Percentiles rank a stretch among this genome's conserved stretches.
These are phyloP conservation scores for Ambrosia trifida DNA, from an alignment of 129 eudicot species.

Conservation along the genomic window DNA sequence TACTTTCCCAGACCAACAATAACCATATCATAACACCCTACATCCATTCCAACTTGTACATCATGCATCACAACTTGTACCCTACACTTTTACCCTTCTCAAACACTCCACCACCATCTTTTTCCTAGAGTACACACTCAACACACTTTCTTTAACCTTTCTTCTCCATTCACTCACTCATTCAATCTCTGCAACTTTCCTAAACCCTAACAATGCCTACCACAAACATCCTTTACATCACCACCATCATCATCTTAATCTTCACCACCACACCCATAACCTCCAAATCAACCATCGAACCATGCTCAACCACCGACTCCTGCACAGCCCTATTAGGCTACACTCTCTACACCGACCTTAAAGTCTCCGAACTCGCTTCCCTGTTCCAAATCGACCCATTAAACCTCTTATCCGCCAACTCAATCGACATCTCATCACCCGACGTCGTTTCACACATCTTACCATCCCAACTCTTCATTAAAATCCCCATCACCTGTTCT, in stretches of 20 bases:
- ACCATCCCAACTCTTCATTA: constrained; percentile 71
- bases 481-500: constrained; percentile 71
- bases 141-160: too few species aligned
- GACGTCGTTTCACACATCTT: constrained; percentile 94
- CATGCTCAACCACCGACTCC: constrained; percentile 76
- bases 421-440: constrained; percentile 75
- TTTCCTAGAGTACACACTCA: too few species aligned
- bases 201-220: not conserved
- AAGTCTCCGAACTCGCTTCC: constrained; percentile 83
- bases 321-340: constrained; percentile 79
- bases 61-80: too few species aligned
- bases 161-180: too few species aligned
- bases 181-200: too few species aligned
- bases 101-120: too few species aligned
- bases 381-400: constrained; percentile 86
- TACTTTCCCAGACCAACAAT: too few species aligned
- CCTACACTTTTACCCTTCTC: too few species aligned
- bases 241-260: constrained; percentile 28
- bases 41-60: too few species aligned
- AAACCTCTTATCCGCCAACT: constrained; percentile 62
- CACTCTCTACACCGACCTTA: constrained; percentile 93
- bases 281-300: constrained; percentile 93
- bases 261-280: constrained; percentile 28
- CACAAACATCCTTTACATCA: constrained; percentile 9
- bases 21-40: too few species aligned